phyloP scores from a whole-genome alignment of 768 basidiomycete species.

The Aureoboletus auriporus region DNA sequence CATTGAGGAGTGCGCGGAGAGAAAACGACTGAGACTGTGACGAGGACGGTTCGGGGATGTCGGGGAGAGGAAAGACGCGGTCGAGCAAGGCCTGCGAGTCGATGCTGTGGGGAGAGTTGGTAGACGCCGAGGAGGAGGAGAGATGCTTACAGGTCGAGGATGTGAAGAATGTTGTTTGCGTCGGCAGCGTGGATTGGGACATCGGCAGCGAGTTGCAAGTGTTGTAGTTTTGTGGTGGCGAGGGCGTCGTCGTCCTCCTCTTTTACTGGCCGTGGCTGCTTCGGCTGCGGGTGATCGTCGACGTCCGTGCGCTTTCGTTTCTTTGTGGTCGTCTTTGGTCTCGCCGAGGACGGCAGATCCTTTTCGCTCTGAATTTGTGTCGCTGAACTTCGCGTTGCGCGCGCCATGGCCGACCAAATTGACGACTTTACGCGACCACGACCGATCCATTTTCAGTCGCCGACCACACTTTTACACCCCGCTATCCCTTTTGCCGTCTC shows the following conservation, averaged over 20 bases:
- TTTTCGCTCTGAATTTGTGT: slow-evolving; percentile 35
- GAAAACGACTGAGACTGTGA: slow-evolving; percentile 39
- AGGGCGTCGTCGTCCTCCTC: slow-evolving; percentile 28
- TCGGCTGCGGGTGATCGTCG: slow-evolving; percentile 46
- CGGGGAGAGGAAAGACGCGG: slow-evolving; percentile 63
- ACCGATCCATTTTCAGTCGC: slow-evolving; percentile 7
- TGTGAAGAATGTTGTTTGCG: slow-evolving; percentile 54
- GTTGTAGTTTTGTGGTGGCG: slow-evolving; percentile 15
- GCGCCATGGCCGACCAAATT: slow-evolving; percentile 50
- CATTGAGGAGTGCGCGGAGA: slow-evolving; percentile 53
- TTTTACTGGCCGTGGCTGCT: slow-evolving; percentile 42
- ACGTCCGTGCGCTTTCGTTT: slow-evolving; percentile 64
- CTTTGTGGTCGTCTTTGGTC: slow-evolving; percentile 38
- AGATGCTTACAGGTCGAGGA: slow-evolving; percentile 48
- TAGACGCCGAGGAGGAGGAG: background rate
- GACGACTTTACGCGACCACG: slow-evolving; percentile 27
- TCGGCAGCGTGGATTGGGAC: slow-evolving; percentile 41
- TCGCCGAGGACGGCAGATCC: slow-evolving; percentile 25
- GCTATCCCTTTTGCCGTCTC: slow-evolving; percentile 10
- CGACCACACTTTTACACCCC: slow-evolving; percentile 24
- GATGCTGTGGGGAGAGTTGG: slow-evolving; percentile 37
- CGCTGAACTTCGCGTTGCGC: slow-evolving; percentile 66
- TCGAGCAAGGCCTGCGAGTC: slow-evolving; percentile 77
- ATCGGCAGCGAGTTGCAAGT: slow-evolving; percentile 41
- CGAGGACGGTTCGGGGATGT: slow-evolving; percentile 39